Conservation (phyloP, 179 eudicot genomes). For the Drosera spatulata region DNA sequence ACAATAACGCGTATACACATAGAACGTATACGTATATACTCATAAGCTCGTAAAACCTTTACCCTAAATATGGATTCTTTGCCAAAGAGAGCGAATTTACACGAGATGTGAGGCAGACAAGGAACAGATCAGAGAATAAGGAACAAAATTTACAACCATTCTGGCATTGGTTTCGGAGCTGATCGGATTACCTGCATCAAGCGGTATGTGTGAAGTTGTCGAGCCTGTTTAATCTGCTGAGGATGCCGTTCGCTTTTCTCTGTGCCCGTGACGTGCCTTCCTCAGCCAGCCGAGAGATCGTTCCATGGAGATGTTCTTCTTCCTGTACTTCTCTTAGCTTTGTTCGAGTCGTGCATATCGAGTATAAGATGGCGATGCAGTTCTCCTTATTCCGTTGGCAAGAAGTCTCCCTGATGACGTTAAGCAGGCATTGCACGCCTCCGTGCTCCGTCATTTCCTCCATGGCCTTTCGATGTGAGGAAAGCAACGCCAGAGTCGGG, state of each 20-base stretch:
- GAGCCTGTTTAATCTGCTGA: conserved; percentile 53
- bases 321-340: conserved; percentile 52
- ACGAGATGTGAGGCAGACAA: too few species aligned
- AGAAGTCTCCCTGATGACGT: conserved; percentile 39
- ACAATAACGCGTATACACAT: too few species aligned
- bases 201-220: too few species aligned
- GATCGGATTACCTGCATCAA: too few species aligned
- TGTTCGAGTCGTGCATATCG: conserved; percentile 40
- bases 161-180: too few species aligned
- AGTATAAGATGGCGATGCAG: conserved; percentile 51
- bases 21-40: too few species aligned
- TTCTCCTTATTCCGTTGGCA: conserved; percentile 76
- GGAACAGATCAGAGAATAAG: too few species aligned
- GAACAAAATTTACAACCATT: too few species aligned
- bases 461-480: conserved; percentile 48
- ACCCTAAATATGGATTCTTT: too few species aligned
- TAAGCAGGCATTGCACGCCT: conserved; percentile 39
- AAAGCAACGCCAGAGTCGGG: conserved; percentile 71
- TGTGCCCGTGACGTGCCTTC: conserved; percentile 80
- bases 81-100: too few species aligned
- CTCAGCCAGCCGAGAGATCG: conserved; percentile 52
- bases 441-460: conserved; percentile 65
- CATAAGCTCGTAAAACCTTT: too few species aligned
- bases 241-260: conserved; percentile 77
- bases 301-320: conserved; percentile 41